These are phyloP conservation scores for Yamadazyma sp. DNA, from an alignment of 805 yeast genomes.

Conservation along the genomic window DNA sequence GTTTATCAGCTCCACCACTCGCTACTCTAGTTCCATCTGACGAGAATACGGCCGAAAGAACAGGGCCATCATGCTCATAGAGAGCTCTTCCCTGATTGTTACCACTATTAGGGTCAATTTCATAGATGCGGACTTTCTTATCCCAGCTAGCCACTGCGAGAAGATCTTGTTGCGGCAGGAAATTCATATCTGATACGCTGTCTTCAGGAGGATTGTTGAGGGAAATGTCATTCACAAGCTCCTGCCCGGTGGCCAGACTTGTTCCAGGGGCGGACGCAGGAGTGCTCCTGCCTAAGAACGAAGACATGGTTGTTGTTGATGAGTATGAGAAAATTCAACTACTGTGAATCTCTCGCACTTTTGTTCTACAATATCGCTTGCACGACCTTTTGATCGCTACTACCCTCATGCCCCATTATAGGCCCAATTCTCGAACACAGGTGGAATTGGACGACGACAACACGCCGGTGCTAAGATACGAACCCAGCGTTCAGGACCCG, in stretches of 20 bases:
- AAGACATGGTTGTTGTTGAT: conserved; percentile 20
- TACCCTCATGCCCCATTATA: conserved; percentile 5
- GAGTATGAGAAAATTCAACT: not conserved
- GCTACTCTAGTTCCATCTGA: conserved; percentile 83
- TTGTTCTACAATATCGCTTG: not conserved
- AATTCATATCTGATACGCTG: conserved; percentile 77
- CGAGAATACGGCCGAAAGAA: conserved; percentile 78
- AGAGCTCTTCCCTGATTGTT: conserved; percentile 84
- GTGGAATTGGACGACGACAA: conserved; percentile 9
- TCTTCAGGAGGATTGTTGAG: conserved; percentile 88
- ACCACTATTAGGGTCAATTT: conserved; percentile 69
- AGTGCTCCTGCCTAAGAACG: conserved; percentile 32
- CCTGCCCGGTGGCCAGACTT: conserved; percentile 42
- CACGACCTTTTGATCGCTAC: not conserved
- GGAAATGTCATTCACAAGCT: conserved; percentile 66
- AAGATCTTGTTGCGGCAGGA: conserved; percentile 83
- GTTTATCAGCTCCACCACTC: conserved; percentile 85
- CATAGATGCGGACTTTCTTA: conserved; percentile 89
- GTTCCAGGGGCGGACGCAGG: conserved; percentile 14
- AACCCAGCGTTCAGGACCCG: not conserved
- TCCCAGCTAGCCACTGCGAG: conserved; percentile 92
- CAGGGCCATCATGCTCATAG: conserved; percentile 89
- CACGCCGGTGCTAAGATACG: conserved; percentile 9
- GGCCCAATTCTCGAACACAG: not conserved
- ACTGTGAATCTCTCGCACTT: no score